A percentile compares a stretch with the other conserved stretches of the same genome.
These are phyloP conservation scores for Auricularia heimuer DNA, from an alignment of 768 basidiomycete genomes.

Conservation along the genomic window DNA sequence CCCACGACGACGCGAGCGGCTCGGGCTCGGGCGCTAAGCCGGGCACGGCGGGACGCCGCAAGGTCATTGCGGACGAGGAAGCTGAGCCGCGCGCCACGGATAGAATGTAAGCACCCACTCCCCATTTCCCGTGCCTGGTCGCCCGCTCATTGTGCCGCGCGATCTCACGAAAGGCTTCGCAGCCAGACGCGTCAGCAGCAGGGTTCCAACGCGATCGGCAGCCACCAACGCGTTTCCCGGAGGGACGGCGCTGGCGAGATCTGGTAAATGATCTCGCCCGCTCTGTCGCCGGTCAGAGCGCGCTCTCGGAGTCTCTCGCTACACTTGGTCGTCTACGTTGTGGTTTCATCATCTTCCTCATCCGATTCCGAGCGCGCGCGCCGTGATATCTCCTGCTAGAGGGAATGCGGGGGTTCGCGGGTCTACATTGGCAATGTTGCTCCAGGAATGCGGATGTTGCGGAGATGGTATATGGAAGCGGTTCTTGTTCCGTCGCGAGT, in stretches of 20 bases:
- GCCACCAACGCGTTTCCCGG: constrained; percentile 38
- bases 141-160: constrained; percentile 11
- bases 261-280: constrained; percentile 29
- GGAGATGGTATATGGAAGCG: background rate
- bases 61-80: constrained; percentile 78
- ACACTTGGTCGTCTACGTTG: background rate
- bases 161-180: constrained; percentile 49
- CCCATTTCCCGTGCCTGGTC: constrained; percentile 10
- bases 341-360: background rate
- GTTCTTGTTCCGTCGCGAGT: background rate
- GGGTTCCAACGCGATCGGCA: constrained; percentile 20
- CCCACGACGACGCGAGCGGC: constrained; percentile 47
- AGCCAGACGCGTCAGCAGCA: constrained; percentile 81
- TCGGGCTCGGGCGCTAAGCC: constrained; percentile 52
- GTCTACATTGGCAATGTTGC: background rate
- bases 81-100: constrained; percentile 67
- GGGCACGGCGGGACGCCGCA: constrained; percentile 48
- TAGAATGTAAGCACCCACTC: constrained; percentile 54
- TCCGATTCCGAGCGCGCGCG: background rate
- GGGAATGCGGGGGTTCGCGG: constrained; percentile 1
- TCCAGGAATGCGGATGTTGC: background rate
- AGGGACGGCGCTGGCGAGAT: constrained; percentile 39
- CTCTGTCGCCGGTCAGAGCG: background rate
- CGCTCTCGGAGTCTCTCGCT: background rate
- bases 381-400: background rate